phyloP scores from a whole-genome alignment of 1,139 yeast species.

The Yamadazyma aaseri region DNA sequence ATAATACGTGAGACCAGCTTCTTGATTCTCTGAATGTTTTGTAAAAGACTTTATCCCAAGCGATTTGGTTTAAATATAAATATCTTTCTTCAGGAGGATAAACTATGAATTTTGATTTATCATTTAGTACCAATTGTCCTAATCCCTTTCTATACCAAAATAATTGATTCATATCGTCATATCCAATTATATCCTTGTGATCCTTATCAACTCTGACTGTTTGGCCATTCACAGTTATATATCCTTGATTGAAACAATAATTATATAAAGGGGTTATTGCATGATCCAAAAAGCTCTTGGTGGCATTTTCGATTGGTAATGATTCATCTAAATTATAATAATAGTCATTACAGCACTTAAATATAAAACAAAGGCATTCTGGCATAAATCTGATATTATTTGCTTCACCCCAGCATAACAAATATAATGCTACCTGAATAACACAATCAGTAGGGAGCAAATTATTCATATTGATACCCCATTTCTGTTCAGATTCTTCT shows the following conservation, averaged over 20 bases:
- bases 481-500: slow-evolving; percentile 79
- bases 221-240: slow-evolving; percentile 32
- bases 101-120: slow-evolving; percentile 38
- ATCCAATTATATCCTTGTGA: slow-evolving; percentile 54
- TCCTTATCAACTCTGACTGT: slow-evolving; percentile 48
- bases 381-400: slow-evolving; percentile 82
- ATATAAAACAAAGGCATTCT: slow-evolving; percentile 78
- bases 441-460: slow-evolving; percentile 55
- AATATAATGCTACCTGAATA: slow-evolving; percentile 65
- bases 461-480: slow-evolving; percentile 61
- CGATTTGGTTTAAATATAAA: slow-evolving; percentile 36
- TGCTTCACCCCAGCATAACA: slow-evolving; percentile 89
- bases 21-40: slow-evolving; percentile 58
- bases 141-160: slow-evolving; percentile 59
- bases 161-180: slow-evolving; percentile 63
- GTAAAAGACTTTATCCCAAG: slow-evolving; percentile 51
- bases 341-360: slow-evolving; percentile 72
- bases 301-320: slow-evolving; percentile 18
- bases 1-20: slow-evolving; percentile 57
- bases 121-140: slow-evolving; percentile 38
- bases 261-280: slow-evolving; percentile 74
- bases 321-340: slow-evolving; percentile 47
- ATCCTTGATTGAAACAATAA: slow-evolving; percentile 59
- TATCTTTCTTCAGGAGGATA: slow-evolving; percentile 49
- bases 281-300: slow-evolving; percentile 53